A percentile compares a stretch with the other conserved stretches of the same genome.
Conservation (phyloP, 139 green algal genomes). For the Helicosporidium sp. region DNA sequence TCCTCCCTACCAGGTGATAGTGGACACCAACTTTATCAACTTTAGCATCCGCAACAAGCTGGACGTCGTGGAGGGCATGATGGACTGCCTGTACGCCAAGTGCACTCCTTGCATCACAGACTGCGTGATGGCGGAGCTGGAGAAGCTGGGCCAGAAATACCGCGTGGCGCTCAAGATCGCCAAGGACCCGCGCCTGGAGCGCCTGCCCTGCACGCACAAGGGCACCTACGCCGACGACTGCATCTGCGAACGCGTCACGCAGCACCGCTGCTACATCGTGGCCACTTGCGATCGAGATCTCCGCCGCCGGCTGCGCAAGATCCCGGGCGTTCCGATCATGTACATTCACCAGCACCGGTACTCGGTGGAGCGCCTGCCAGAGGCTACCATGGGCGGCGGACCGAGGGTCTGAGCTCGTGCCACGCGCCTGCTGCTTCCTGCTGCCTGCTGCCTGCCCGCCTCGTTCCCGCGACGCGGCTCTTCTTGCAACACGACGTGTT, state of each 20-base stretch:
- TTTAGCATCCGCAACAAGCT: constrained; percentile 98
- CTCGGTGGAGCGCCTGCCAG: constrained; percentile 87
- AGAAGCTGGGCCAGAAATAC: constrained; percentile 97
- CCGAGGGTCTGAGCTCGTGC: too few species aligned
- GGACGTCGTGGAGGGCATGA: constrained; percentile 81
- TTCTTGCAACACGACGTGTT: too few species aligned
- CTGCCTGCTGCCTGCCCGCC: too few species aligned
- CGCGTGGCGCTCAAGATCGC: constrained; percentile 87
- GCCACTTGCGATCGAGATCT: constrained; percentile 94
- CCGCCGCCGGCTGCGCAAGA: constrained; percentile 83
- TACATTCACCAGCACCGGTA: constrained; percentile 80
- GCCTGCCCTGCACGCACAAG: constrained; percentile 82
- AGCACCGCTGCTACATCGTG: constrained; percentile 98
- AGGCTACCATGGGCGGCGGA: constrained; percentile 90
- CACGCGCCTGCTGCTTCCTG: too few species aligned
- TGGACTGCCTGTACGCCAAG: constrained; percentile 98
- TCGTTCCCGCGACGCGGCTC: too few species aligned
- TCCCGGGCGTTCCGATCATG: constrained; percentile 96
- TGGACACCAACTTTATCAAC: constrained; percentile 99
- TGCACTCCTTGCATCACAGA: constrained; percentile 94
- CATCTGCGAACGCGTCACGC: constrained; percentile 74
- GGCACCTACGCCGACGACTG: constrained; percentile 98
- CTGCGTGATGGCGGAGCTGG: constrained; percentile 94
- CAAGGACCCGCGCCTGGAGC: constrained; percentile 78
- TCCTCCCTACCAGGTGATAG: constrained; percentile 82